These are phyloP conservation scores for Ophiostoma himal-ulmi DNA, from an alignment of 2,329 filamentous ascomycete species.

Conservation along the genomic window DNA sequence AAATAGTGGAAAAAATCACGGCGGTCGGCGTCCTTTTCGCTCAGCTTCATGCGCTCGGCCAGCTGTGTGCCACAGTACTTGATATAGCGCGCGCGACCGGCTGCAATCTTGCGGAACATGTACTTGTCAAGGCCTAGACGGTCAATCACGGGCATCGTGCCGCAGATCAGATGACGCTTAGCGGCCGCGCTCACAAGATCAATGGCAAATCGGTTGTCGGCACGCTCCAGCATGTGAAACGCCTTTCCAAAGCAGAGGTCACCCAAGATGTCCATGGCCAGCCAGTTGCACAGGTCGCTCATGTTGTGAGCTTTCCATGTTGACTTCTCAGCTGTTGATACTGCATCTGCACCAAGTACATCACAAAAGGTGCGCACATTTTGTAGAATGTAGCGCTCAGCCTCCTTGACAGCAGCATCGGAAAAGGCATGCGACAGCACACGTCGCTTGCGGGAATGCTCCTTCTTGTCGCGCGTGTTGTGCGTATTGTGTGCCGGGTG, in stretches of 20 bases:
- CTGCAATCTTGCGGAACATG: constrained; percentile 61
- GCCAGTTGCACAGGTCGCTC: constrained; percentile 57
- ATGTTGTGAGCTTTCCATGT: constrained; percentile 45
- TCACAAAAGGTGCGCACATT: constrained; percentile 63
- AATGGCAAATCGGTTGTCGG: constrained; percentile 60
- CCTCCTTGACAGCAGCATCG: constrained; percentile 58
- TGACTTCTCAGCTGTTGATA: not conserved
- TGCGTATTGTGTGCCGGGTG: constrained; percentile 68
- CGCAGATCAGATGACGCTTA: constrained; percentile 65
- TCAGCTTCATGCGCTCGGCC: constrained; percentile 59
- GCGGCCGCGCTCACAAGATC: constrained; percentile 62
- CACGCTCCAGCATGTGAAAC: constrained; percentile 55
- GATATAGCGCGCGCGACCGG: constrained; percentile 64
- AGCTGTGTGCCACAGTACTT: constrained; percentile 63
- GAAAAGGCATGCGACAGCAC: constrained; percentile 69
- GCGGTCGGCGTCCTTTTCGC: constrained; percentile 55
- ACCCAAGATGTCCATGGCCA: constrained; percentile 58
- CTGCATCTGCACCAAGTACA: constrained; percentile 37
- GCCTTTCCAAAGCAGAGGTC: constrained; percentile 57
- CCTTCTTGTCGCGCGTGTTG: constrained; percentile 61
- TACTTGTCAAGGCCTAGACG: constrained; percentile 61
- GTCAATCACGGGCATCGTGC: constrained; percentile 64
- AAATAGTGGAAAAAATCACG: constrained; percentile 74
- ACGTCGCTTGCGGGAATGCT: constrained; percentile 65
- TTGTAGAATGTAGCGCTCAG: constrained; percentile 60